Base-by-base conservation (phyloP, 805 yeast genomes). In the Cyberlindnera subsufficiens region DNA sequence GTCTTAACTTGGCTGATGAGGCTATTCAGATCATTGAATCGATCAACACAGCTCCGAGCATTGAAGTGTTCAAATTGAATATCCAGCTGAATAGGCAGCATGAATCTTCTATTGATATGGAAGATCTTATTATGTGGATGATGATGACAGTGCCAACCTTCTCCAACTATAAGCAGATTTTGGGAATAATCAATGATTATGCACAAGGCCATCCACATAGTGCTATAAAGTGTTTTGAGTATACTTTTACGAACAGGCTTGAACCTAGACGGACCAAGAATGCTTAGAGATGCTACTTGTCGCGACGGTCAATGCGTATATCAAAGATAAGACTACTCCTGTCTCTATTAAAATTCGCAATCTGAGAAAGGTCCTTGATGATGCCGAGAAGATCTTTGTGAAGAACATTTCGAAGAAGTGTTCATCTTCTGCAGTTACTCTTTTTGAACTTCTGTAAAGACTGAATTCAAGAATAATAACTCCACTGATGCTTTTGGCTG, bases 371-470 rank as follows among this genome's bases (percentile, higher is more conserved):
- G 56, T 63, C 25, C 44, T 63, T 19, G 52, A 54, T 7, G 39
- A 51, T 14, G 47, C 64, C 0, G 66, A 68, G 35, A 60, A 52
- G 32, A 47, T 54, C 5, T 46, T 68, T 4, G 31, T 45, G n/a
- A 45, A 41, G 22, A 32, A 49, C 0, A 43, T 70, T 3, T 54
- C 66, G 0, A 56, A 53, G 29, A 53, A 55, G 14, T 53, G 67
- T 5, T 43, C 61, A 6, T 58, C 67, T 5, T 55, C 68, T 34
- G 39, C 64, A 5, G 55, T 65, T 0, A 60, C 72, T 1, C 43
- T 70, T 22, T 71, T 16, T 71, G 74, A 72, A 69, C 67, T 38
- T 42, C 51, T 16, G 72, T 68, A 0, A 67, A 67, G 32, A 47
- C 51, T 15, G 47, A 53, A 15, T 57, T 55, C 25, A 69, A 59